Percentiles rank a stretch among this genome's conserved stretches.
Conservation (phyloP, 495 filamentous ascomycete genomes). For the Amorphotheca resinae region DNA sequence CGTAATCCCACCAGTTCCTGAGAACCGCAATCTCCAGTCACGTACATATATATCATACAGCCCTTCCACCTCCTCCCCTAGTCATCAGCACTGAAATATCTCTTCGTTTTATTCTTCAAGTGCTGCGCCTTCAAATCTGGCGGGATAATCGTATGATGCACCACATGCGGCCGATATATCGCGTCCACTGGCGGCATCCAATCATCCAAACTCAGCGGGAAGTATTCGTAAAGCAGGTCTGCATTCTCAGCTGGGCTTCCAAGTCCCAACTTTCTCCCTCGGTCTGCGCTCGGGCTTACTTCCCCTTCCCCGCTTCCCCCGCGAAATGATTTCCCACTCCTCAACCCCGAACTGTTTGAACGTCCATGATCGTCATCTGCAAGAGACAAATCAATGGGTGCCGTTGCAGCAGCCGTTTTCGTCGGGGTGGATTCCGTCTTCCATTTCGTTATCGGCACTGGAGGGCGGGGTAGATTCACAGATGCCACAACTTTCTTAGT, state of each 20-base stretch:
- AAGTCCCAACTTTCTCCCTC: conserved; percentile 2
- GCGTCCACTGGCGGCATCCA: conserved; percentile 90
- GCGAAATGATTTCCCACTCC: conserved; percentile 2
- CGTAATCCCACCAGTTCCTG: too few relatives aligned
- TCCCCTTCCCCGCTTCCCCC: conserved; percentile 15
- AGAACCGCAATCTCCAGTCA: too few relatives aligned
- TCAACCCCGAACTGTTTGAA: conserved; percentile 6
- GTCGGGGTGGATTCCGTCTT: conserved; percentile 6
- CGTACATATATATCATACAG: too few relatives aligned
- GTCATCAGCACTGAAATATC: conserved; percentile 65
- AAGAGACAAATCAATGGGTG: conserved; percentile 63
- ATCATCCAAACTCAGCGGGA: conserved; percentile 76
- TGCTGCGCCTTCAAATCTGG: conserved; percentile 62
- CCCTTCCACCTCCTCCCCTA: too few relatives aligned
- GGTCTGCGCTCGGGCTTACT: conserved; percentile 18
- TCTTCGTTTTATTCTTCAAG: conserved; percentile 57
- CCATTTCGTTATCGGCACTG: conserved; percentile 19
- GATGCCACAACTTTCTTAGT: conserved; percentile 19
- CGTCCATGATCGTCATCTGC: conserved; percentile 55
- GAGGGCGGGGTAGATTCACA: conserved; percentile 16
- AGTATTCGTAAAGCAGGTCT: conserved; percentile 83
- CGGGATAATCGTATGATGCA: conserved; percentile 74
- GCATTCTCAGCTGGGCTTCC: conserved; percentile 53
- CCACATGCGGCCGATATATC: conserved; percentile 83
- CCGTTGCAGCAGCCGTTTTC: conserved; percentile 21